A percentile compares a stretch with the other conserved stretches of the same genome.
phyloP scores from a whole-genome alignment of 2,329 filamentous ascomycete species.

The Kalmusia sp. region DNA sequence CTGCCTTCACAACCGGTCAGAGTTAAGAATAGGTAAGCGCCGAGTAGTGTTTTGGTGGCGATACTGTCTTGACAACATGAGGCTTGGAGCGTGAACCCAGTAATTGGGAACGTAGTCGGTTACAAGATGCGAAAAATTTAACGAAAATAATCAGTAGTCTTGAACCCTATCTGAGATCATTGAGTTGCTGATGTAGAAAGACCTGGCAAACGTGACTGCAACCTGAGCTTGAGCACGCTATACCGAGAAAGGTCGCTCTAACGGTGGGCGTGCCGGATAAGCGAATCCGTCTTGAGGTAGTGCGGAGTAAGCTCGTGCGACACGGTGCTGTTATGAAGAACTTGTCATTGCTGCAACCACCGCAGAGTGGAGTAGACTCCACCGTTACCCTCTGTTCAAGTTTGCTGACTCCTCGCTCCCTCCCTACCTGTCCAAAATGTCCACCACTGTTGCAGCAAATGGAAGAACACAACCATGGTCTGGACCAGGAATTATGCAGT shows the following conservation, averaged over 20 bases:
- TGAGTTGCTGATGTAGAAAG: too few relatives aligned
- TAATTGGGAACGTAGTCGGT: too few relatives aligned
- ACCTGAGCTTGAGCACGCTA: too few relatives aligned
- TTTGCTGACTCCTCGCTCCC: not conserved
- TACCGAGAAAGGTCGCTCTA: not conserved
- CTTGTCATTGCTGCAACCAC: not conserved
- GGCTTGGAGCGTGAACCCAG: too few relatives aligned
- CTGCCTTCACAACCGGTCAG: too few relatives aligned
- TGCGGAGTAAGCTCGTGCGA: not conserved
- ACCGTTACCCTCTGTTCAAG: not conserved
- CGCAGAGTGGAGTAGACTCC: not conserved
- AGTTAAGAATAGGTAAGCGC: too few relatives aligned
- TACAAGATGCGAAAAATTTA: too few relatives aligned
- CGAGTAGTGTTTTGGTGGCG: too few relatives aligned
- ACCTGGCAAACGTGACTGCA: too few relatives aligned
- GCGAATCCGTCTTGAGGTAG: not conserved
- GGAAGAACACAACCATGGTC: constrained; percentile 13
- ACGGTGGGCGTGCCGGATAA: not conserved
- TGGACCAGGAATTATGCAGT: constrained; percentile 31
- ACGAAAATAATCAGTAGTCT: too few relatives aligned
- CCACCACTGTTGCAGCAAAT: constrained; percentile 2
- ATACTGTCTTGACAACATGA: too few relatives aligned
- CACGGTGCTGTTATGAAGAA: not conserved
- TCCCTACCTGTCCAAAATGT: constrained; percentile 8
- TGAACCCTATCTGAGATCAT: too few relatives aligned